These are phyloP conservation scores for Acidiella bohemica DNA, from an alignment of 495 filamentous ascomycete genomes.

Conservation along the genomic window DNA sequence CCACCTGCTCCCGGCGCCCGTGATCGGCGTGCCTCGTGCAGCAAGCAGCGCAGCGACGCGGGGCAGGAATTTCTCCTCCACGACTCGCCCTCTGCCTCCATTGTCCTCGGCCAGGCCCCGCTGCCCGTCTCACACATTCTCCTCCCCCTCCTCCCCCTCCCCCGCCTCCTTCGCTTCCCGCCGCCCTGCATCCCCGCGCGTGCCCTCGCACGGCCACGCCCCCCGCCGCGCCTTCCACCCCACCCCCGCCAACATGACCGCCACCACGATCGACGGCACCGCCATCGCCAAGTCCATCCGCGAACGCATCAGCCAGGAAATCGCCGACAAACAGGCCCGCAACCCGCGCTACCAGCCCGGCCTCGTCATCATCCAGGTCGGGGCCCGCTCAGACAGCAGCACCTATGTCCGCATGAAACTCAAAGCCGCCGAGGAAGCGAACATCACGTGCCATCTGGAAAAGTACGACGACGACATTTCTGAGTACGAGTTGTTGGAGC, in stretches of 20 bases:
- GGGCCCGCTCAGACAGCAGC: slow-evolving; percentile 81
- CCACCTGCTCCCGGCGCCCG: background rate
- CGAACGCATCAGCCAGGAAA: slow-evolving; percentile 60
- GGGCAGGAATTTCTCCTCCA: background rate
- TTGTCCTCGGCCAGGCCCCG: too few species aligned
- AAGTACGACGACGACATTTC: slow-evolving; percentile 69
- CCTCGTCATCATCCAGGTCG: slow-evolving; percentile 90
- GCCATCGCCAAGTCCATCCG: slow-evolving; percentile 85
- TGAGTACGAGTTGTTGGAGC: slow-evolving; percentile 72
- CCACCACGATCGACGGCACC: slow-evolving; percentile 87
- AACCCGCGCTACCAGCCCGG: slow-evolving; percentile 81
- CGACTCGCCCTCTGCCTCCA: too few species aligned
- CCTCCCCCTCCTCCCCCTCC: background rate
- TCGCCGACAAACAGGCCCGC: slow-evolving; percentile 60
- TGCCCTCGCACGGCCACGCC: too few species aligned
- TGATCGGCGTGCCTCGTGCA: background rate
- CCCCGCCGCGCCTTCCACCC: slow-evolving; percentile 35
- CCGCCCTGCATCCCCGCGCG: too few species aligned
- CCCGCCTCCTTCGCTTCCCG: background rate
- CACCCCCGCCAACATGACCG: slow-evolving; percentile 52
- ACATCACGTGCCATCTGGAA: slow-evolving; percentile 73
- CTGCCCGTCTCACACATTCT: too few species aligned
- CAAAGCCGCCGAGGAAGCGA: slow-evolving; percentile 91
- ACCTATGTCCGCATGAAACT: slow-evolving; percentile 99
- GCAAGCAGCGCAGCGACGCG: too few species aligned